Conservation (phyloP, 2,329 filamentous ascomycete species). For the Trichoderma polysporum region DNA sequence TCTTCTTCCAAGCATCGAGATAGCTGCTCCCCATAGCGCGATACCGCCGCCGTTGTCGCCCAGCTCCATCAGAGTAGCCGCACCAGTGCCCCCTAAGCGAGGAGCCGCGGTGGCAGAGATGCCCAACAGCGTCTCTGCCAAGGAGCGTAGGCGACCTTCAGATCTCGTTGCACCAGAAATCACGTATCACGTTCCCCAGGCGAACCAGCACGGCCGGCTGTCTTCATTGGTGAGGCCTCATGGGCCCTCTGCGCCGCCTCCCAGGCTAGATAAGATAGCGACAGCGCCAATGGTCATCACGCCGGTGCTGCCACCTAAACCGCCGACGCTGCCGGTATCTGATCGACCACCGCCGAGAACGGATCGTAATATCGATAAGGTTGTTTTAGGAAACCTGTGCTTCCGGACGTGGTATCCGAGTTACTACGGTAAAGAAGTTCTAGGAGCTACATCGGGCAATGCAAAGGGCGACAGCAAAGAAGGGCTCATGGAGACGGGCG, state of each 20-base stretch:
- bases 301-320: constrained; percentile 33
- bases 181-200: constrained; percentile 41
- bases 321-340: constrained; percentile 29
- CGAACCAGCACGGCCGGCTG: constrained; percentile 29
- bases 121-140: constrained; percentile 23
- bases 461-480: constrained; percentile 29
- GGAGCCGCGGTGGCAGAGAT: constrained; percentile 23
- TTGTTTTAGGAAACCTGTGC: constrained; percentile 78
- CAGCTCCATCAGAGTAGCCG: constrained; percentile 8
- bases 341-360: constrained; percentile 41
- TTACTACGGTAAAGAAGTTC: constrained; percentile 75
- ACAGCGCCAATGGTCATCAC: constrained; percentile 24
- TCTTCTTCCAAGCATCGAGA: background rate
- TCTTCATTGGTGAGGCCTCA: constrained; percentile 38
- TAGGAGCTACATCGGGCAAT: constrained; percentile 49
- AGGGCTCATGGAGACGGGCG: constrained; percentile 31
- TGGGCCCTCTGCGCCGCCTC: constrained; percentile 35
- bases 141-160: constrained; percentile 33
- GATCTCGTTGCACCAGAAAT: constrained; percentile 43
- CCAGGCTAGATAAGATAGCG: constrained; percentile 32
- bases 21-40: background rate
- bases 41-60: constrained; percentile 13
- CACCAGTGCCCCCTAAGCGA: background rate
- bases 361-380: constrained; percentile 80
- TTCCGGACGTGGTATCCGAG: constrained; percentile 93